A percentile compares a stretch with the other conserved stretches of the same genome.
phyloP scores from a whole-genome alignment of 2,329 filamentous ascomycete genomes.

The Pestalotiopsis sp. region DNA sequence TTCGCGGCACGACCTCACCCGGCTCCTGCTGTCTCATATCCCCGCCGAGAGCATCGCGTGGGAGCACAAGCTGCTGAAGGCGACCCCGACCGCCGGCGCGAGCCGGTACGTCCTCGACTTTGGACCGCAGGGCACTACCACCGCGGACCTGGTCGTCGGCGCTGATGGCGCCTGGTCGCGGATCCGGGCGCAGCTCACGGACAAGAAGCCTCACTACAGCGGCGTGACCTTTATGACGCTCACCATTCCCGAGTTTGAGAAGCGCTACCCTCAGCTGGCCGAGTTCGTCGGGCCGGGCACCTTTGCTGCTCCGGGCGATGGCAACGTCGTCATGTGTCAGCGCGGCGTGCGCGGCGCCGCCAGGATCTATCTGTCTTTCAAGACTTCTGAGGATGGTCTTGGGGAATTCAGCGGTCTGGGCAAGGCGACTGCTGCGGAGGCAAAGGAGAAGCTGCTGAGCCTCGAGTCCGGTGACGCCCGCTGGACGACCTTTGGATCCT shows the following conservation, averaged over 20 bases:
- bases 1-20: background rate
- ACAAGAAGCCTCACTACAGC: slow-evolving; percentile 5
- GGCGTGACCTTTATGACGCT: background rate
- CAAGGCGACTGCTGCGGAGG: background rate
- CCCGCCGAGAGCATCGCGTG: background rate
- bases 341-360: slow-evolving; percentile 18
- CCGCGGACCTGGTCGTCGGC: slow-evolving; percentile 36
- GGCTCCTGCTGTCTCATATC: slow-evolving; percentile 1
- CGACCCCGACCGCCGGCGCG: background rate
- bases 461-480: background rate
- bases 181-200: slow-evolving; percentile 27
- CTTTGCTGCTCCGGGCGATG: background rate
- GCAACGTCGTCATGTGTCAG: slow-evolving; percentile 6
- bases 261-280: background rate
- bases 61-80: slow-evolving; percentile 7
- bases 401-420: slow-evolving; percentile 14
- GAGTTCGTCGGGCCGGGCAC: slow-evolving; percentile 4
- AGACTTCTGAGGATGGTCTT: slow-evolving; percentile 26
- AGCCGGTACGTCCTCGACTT: slow-evolving; percentile 25
- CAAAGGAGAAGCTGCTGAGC: slow-evolving; percentile 5
- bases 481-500: slow-evolving; percentile 2
- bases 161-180: slow-evolving; percentile 40
- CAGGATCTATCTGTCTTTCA: slow-evolving; percentile 32
- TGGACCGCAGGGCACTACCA: slow-evolving; percentile 11
- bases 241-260: background rate